Conservation (phyloP, 495 filamentous ascomycete species). For the Aspergillus steynii region DNA sequence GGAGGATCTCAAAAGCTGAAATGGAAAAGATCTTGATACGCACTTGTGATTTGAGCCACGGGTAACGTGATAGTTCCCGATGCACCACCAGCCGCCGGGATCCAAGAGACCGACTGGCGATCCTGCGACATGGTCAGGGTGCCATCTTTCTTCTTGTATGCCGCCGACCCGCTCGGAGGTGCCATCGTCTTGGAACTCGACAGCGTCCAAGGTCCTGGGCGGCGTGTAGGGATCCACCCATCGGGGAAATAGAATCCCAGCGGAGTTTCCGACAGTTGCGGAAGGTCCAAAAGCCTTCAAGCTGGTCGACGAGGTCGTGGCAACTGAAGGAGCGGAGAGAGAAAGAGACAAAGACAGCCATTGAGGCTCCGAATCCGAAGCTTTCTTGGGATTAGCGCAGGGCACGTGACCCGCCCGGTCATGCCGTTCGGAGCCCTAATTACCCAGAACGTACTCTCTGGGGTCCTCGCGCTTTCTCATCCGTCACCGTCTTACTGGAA, state of each 20-base stretch:
- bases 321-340: slow-evolving; percentile 16
- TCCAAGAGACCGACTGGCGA: slow-evolving; percentile 75
- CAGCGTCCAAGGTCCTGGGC: slow-evolving; percentile 47
- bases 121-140: slow-evolving; percentile 71
- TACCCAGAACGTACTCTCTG: background rate
- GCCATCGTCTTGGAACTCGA: slow-evolving; percentile 48
- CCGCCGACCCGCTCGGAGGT: slow-evolving; percentile 66
- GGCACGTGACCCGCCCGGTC: background rate
- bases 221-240: slow-evolving; percentile 42
- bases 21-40: slow-evolving; percentile 23
- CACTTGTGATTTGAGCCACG: slow-evolving; percentile 79
- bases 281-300: slow-evolving; percentile 30
- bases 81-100: slow-evolving; percentile 54
- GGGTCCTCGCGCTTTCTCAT: no score
- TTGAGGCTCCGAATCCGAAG: slow-evolving; percentile 12
- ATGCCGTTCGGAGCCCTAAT: background rate
- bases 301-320: slow-evolving; percentile 12
- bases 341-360: slow-evolving; percentile 6
- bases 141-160: slow-evolving; percentile 97
- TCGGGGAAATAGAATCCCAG: slow-evolving; percentile 39
- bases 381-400: background rate
- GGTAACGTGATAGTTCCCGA: slow-evolving; percentile 63
- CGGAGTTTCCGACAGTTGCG: slow-evolving; percentile 18
- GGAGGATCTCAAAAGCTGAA: background rate
- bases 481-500: no score